These are phyloP conservation scores for Microcyclospora tardicrescens DNA, from an alignment of 2,329 filamentous ascomycete genomes.

Conservation along the genomic window DNA sequence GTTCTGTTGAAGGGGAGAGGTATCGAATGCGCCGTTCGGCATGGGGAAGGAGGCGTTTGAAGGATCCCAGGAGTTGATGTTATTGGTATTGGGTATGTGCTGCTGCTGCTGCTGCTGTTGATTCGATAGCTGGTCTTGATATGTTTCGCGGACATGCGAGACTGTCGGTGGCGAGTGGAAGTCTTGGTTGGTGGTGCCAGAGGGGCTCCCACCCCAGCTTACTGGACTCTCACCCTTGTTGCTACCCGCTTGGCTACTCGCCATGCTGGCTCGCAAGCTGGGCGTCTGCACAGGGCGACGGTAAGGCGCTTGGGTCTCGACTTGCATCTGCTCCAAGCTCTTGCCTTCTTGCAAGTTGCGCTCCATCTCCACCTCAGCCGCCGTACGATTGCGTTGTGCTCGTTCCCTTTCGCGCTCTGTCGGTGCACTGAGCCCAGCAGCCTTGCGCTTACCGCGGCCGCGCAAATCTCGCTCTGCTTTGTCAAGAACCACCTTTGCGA, in stretches of 20 bases:
- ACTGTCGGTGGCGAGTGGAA: conserved; percentile 1
- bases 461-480: conserved; percentile 77
- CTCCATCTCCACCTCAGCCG: conserved; percentile 10
- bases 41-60: conserved; percentile 4
- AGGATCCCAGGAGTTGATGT: conserved; percentile 3
- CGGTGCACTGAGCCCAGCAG: conserved; percentile 22
- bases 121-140: conserved; percentile 5
- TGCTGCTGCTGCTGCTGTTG: conserved; percentile 5
- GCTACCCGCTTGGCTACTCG: conserved; percentile 13
- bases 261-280: conserved; percentile 15
- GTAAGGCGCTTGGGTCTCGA: conserved; percentile 23
- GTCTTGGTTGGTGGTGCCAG: conserved; percentile 7
- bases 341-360: conserved; percentile 20
- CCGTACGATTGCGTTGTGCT: conserved; percentile 14
- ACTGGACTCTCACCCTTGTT: conserved; percentile 14
- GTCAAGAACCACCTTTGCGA: conserved; percentile 80
- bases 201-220: conserved; percentile 16
- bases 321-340: conserved; percentile 23
- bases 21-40: conserved; percentile 7
- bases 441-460: conserved; percentile 71
- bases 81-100: conserved; percentile 2
- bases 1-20: neutral
- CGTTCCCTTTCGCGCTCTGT: conserved; percentile 37
- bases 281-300: conserved; percentile 21
- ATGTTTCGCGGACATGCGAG: neutral